Base-by-base conservation (phyloP, 2,329 filamentous ascomycete genomes). In the Paraphaeosphaeria sporulosa region DNA sequence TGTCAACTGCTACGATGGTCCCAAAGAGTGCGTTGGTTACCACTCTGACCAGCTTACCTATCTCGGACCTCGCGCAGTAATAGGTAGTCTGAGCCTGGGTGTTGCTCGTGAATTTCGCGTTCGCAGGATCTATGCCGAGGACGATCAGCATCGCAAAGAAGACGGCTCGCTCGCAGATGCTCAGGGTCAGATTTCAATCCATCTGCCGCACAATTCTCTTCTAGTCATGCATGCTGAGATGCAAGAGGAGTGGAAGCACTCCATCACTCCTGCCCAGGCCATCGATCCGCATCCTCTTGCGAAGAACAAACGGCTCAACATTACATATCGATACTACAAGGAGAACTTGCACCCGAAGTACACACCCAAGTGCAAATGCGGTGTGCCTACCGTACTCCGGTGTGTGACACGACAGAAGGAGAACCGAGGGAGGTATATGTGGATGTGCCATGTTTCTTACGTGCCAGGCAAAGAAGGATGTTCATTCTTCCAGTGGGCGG, bases 221-320 rank as follows among this genome's bases (percentile, higher is more conserved):
- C 84, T 99, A 0, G 84, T 98, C 10, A 98, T 99, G 95, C 94
- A 98, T 72, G 94, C 94, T 0, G 93, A 96, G 74, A 98, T 97
- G 92, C 94, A 98, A 73, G 94, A 98, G 73, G 90, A 91, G 73
- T 98, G 93, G 93, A 98, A 97, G 76, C 95, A 99, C 76, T 86
- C 87, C 66, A 91, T 99, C 46, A 84, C 88, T 0, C 91, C 93
- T 0, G 89, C 91, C 0, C 83, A 85, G 51, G 87, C 89, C 4
- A 91, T 98, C 60, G 90, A 93, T 62, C 92, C 93, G 1, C 95
- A 99, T 75, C 92, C 94, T 0, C 75, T 97, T 1, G 86, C 94
- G 0, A 90, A 90, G 0, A 93, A 89, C 68, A 89, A 87, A 64
- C 86, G 95, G 43, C 94, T 99, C 69, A 98, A 98, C 73, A 86